Evolutionary conservation across 768 basidiomycete species (phyloP).

Genomic region (Chlorophyllum brunneum): DNA sequence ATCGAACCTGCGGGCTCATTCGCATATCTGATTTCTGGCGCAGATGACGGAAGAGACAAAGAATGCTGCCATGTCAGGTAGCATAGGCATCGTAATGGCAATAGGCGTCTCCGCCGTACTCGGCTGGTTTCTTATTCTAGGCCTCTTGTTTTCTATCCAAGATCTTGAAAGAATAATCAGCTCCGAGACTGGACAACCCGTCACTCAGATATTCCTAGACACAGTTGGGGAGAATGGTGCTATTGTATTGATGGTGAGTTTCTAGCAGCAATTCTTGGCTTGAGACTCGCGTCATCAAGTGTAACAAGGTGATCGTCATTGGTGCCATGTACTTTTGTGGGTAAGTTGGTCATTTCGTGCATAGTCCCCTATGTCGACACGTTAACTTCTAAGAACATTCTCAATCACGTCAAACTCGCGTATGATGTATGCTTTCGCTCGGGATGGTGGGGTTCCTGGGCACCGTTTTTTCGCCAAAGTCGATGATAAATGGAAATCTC

Average conservation of each 20-base stretch:
- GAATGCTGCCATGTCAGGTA: slow-evolving; percentile 63
- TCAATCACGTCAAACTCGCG: slow-evolving; percentile 75
- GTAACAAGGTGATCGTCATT: slow-evolving; percentile 54
- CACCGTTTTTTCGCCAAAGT: slow-evolving; percentile 66
- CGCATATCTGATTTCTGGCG: neutral
- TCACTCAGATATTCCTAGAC: slow-evolving; percentile 76
- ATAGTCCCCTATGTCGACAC: neutral
- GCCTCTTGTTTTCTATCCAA: slow-evolving; percentile 75
- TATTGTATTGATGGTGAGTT: slow-evolving; percentile 63
- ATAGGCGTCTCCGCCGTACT: slow-evolving; percentile 70
- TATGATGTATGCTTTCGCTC: slow-evolving; percentile 81
- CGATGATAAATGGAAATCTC: slow-evolving; percentile 52
- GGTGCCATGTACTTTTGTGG: slow-evolving; percentile 76
- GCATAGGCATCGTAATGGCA: slow-evolving; percentile 65
- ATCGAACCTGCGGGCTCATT: neutral
- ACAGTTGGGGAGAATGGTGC: slow-evolving; percentile 72
- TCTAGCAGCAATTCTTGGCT: neutral
- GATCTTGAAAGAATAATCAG: slow-evolving; percentile 53
- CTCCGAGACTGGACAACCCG: slow-evolving; percentile 61
- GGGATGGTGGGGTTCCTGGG: slow-evolving; percentile 72
- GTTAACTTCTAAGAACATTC: slow-evolving; percentile 47
- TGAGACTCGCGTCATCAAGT: neutral
- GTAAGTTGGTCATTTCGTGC: slow-evolving; percentile 29
- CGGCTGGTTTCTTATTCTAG: slow-evolving; percentile 73
- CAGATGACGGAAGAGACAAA: slow-evolving; percentile 80